Conservation (phyloP, 306 rosid species). For the Rosa chinensis region DNA sequence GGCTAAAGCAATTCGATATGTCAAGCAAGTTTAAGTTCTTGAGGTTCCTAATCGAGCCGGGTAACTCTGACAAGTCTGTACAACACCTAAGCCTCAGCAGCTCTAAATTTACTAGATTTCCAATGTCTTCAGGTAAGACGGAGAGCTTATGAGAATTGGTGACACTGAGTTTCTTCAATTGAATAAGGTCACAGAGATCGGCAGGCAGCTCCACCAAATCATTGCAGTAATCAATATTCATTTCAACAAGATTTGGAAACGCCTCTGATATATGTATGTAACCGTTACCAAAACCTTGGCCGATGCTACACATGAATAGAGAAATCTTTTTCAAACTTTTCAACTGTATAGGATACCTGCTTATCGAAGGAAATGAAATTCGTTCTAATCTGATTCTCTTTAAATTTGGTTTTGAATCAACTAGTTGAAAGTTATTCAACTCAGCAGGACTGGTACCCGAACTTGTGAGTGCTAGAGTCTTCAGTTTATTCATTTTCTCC, state of each 20-base stretch:
- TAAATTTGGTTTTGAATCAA: constrained; percentile 29
- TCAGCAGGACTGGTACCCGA: constrained; percentile 36
- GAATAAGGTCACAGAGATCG: constrained; percentile 33
- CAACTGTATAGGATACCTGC: constrained; percentile 24
- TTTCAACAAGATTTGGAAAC: constrained; percentile 52
- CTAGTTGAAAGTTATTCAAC: constrained; percentile 35
- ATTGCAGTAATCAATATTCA: constrained; percentile 56
- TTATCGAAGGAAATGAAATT: constrained; percentile 42
- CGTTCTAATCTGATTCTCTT: constrained; percentile 59
- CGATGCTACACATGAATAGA: constrained; percentile 54
- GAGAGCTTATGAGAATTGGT: constrained; percentile 58
- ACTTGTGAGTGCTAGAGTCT: constrained; percentile 49
- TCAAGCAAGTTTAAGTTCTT: constrained; percentile 37
- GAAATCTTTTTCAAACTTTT: constrained; percentile 51
- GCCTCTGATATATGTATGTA: constrained; percentile 29
- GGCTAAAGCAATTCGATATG: constrained; percentile 47
- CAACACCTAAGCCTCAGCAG: constrained; percentile 48
- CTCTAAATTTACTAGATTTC: constrained; percentile 42
- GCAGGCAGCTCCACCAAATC: constrained; percentile 48
- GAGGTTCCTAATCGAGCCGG: constrained; percentile 36
- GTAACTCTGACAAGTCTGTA: constrained; percentile 39
- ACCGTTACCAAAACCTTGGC: constrained; percentile 35
- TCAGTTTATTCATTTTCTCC: constrained; percentile 50
- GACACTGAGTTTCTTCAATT: constrained; percentile 46
- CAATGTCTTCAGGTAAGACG: constrained; percentile 42